Evolutionary conservation across 2,329 filamentous ascomycete genomes (phyloP), one percentile per base, ranked within the genome.

Genomic region (Arthrobotrys musiformis): DNA sequence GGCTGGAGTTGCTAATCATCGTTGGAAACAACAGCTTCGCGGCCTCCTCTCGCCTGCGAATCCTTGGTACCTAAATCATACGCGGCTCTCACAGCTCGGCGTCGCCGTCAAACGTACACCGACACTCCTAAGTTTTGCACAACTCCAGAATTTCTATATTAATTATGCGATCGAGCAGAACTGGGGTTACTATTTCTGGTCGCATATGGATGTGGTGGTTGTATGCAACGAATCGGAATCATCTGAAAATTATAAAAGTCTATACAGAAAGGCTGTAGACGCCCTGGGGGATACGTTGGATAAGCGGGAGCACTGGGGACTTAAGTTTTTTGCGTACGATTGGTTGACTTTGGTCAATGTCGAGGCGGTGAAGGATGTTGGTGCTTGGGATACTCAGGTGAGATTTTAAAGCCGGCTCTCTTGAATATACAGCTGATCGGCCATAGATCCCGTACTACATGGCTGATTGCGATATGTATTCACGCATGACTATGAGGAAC

Each of bases 311-410:
- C 9, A n/a, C 74, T 13, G 69, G 58, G 4, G 84, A 85, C 15
- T 88, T n/a, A n/a, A 88, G 81, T 89, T 88, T 81, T 84, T 86
- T 15, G 22, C 11, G 11, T 89, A 88, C 82, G 88, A 90, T 80
- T 86, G 87, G 78, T 83, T 90, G 1, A 85, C 87, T 1, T 83
- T 89, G 1, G 86, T 89, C 42, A 89, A 89, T 79, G 86, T 86
- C 4, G 86, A 87, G 0, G 85, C 85, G 79, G 84, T 85, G 76
- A 84, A 85, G 46, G 42, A 17, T 22, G 84, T 89, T 9, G 85
- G 88, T 17, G 86, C 85, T 0, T 90, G 88, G 87, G 88, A 90
- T 80, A 86, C n/a, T n/a, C n/a, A n/a, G n/a, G n/a, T n/a, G n/a
- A n/a, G n/a, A n/a, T n/a, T n/a, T n/a, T n/a, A n/a, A n/a, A n/a